Base-by-base conservation (phyloP, 192 early-diverging fungal species). In the Mortierella claussenii region DNA sequence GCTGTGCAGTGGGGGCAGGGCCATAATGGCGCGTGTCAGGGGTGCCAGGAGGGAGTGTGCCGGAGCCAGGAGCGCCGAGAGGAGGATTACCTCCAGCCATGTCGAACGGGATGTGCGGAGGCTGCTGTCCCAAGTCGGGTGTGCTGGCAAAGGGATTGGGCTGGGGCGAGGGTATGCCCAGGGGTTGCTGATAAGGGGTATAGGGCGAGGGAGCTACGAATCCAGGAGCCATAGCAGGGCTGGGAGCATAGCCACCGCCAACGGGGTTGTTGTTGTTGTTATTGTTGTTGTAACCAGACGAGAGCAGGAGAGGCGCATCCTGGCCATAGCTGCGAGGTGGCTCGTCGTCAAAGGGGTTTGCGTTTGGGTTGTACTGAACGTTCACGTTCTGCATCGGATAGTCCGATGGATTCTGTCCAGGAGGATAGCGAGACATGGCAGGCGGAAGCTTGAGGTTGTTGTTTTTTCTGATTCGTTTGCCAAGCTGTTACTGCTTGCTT, bases 1-100 rank as follows among this genome's bases (percentile, higher is more conserved):
- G 81, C 48, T 85, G 84, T 21, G 80, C 66, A 5, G 57, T 61
- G 13, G 84, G 84, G 11, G 76, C 84, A 47, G 69, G 68, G 18
- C 80, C 80, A 40, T 73, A 80, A 56, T 84, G 78, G 46, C 62
- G 57, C 15, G 66, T 69, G 46, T 79, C 67, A 26, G 73, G 65
- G 0, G 73, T 56, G 28, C 65, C 71, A 18, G 71, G 70, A 21
- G 70, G 68, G 21, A 62, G 40, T 4, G 55, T 23, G 18, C 32
- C 48, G 11, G 55, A 24, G 9, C 21, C 44, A n/a, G n/a, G n/a
- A n/a, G n/a, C n/a, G n/a, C n/a, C n/a, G n/a, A n/a, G n/a, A n/a
- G n/a, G n/a, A 37, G 59, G 21, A 43, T 54, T 36, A 26, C 44
- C 63, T 10, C 43, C 56, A n/a, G 44, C 13, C 65, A 66, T 62